Percentiles rank a stretch among this genome's conserved stretches.
phyloP scores from a whole-genome alignment of 2,329 filamentous ascomycete genomes.

The Fusarium udum region DNA sequence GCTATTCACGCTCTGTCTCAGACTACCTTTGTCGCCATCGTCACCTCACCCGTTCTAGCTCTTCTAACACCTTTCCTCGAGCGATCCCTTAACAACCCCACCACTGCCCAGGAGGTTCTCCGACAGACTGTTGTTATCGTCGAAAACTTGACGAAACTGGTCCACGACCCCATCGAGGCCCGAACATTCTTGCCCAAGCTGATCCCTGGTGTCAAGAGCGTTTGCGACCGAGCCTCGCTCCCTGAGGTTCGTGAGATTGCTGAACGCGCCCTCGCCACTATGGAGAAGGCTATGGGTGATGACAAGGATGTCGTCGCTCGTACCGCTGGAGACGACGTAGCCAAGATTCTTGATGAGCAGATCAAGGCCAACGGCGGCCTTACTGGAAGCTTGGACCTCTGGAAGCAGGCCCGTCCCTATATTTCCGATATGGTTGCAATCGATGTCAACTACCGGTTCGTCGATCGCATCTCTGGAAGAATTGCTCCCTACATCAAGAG shows the following conservation, averaged over 20 bases:
- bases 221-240: slow-evolving; percentile 86
- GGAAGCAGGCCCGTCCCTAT: slow-evolving; percentile 75
- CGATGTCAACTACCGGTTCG: slow-evolving; percentile 83
- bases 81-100: slow-evolving; percentile 89
- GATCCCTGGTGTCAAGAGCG: slow-evolving; percentile 89
- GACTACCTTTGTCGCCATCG: slow-evolving; percentile 97
- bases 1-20: slow-evolving; percentile 96
- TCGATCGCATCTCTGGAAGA: slow-evolving; percentile 74
- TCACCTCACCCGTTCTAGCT: slow-evolving; percentile 94
- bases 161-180: slow-evolving; percentile 94
- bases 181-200: slow-evolving; percentile 95
- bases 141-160: slow-evolving; percentile 97
- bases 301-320: slow-evolving; percentile 73
- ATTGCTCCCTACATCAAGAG: slow-evolving; percentile 80
- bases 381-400: slow-evolving; percentile 67
- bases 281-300: slow-evolving; percentile 90
- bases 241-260: slow-evolving; percentile 95
- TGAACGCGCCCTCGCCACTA: slow-evolving; percentile 81
- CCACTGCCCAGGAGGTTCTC: slow-evolving; percentile 91
- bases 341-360: slow-evolving; percentile 77
- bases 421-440: slow-evolving; percentile 87
- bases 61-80: slow-evolving; percentile 94
- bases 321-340: slow-evolving; percentile 76
- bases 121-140: slow-evolving; percentile 96
- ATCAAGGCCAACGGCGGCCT: slow-evolving; percentile 76